Evolutionary conservation across 106 monocot species (phyloP).

Genomic region (Apostasia ramifera): DNA sequence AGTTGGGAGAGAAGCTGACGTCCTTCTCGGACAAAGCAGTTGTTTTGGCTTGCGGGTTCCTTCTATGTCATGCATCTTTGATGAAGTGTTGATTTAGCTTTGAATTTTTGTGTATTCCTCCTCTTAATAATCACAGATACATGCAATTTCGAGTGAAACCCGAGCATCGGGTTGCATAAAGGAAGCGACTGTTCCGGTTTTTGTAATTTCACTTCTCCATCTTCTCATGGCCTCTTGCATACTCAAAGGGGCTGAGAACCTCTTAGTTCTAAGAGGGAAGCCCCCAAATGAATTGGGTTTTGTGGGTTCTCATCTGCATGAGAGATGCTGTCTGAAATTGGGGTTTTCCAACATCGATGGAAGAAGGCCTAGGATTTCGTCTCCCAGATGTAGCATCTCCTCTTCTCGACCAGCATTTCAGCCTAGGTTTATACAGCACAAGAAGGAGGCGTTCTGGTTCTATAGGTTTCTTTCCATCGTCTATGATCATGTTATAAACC

Average conservation of each 20-base stretch:
- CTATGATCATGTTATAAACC: conserved; percentile 93
- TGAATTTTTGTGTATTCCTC: too few relatives aligned
- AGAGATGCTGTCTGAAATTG: conserved; percentile 18
- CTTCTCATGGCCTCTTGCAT: conserved; percentile 48
- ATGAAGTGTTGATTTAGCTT: too few relatives aligned
- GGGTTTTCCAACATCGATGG: conserved; percentile 1
- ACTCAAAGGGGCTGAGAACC: conserved; percentile 47
- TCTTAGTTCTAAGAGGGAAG: conserved; percentile 22
- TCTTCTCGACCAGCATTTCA: conserved; percentile 62
- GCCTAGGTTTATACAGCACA: conserved; percentile 98
- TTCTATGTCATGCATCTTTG: too few relatives aligned
- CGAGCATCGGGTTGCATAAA: neutral
- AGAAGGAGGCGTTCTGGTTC: conserved; percentile 98
- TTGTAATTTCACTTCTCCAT: neutral
- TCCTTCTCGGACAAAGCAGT: too few relatives aligned
- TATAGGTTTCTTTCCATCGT: conserved; percentile 90
- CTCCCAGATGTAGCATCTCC: conserved; percentile 39
- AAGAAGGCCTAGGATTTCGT: neutral
- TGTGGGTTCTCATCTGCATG: conserved; percentile 28
- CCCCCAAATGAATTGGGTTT: conserved; percentile 30
- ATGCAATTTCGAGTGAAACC: too few relatives aligned
- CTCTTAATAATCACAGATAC: too few relatives aligned
- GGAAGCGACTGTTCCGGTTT: neutral
- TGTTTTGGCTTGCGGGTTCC: too few relatives aligned
- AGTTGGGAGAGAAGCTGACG: too few relatives aligned